Conservation (phyloP, 2,329 filamentous ascomycete species). For the Exophiala lecanii-corni region DNA sequence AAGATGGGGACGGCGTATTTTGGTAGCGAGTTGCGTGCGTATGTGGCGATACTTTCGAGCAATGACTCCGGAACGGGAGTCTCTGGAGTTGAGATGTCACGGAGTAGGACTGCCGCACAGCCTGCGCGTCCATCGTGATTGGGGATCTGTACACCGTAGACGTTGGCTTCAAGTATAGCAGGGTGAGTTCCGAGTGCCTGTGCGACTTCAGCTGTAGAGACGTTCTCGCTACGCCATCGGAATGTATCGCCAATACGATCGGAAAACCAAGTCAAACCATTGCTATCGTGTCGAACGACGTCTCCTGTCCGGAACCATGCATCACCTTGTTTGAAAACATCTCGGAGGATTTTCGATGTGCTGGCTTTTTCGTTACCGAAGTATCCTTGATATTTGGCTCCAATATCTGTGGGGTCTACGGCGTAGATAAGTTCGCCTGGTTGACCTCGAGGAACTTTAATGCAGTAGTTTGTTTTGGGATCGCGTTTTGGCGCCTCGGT, state of each 20-base stretch:
- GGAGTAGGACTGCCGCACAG: conserved; percentile 49
- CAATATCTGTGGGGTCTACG: conserved; percentile 52
- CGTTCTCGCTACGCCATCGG: conserved; percentile 69
- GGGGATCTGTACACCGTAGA: conserved; percentile 64
- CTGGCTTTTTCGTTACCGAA: conserved; percentile 65
- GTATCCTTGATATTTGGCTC: conserved; percentile 63
- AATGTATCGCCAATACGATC: conserved; percentile 70
- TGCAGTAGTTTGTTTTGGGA: conserved; percentile 65
- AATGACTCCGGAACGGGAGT: conserved; percentile 5
- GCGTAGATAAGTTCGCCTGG: conserved; percentile 64
- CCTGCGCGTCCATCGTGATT: conserved; percentile 65
- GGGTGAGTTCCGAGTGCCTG: conserved; percentile 58
- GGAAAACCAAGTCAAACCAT: conserved; percentile 66
- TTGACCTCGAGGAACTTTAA: conserved; percentile 52
- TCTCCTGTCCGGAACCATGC: conserved; percentile 66
- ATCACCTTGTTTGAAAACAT: conserved; percentile 65
- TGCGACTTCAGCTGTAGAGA: conserved; percentile 63
- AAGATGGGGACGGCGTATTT: conserved; percentile 75
- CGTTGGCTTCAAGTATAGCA: conserved; percentile 50
- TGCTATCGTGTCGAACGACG: conserved; percentile 55
- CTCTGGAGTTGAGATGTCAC: conserved; percentile 10
- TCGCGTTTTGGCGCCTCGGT: conserved; percentile 66
- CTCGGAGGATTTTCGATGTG: conserved; percentile 57
- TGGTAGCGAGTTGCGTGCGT: conserved; percentile 55
- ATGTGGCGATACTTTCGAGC: conserved; percentile 23